Conservation (phyloP, 768 basidiomycete species). For the Kondoa malvinella region DNA sequence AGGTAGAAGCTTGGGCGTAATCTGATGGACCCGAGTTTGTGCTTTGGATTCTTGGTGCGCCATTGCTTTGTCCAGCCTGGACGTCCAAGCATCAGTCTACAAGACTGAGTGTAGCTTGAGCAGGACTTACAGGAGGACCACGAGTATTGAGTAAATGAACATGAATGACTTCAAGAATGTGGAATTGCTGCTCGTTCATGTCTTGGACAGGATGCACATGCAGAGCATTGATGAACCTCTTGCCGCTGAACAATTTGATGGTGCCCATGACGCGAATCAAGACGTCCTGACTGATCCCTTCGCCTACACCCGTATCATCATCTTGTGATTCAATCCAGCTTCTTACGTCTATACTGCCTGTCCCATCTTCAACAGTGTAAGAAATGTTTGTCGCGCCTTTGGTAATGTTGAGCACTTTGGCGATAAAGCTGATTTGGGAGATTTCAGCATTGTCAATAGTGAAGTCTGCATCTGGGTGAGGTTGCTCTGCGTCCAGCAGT, state of each 20-base stretch:
- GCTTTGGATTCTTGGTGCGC: background rate
- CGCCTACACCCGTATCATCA: conserved; percentile 35
- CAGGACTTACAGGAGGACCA: conserved; percentile 35
- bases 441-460: conserved; percentile 60
- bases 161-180: conserved; percentile 56
- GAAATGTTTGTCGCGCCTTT: conserved; percentile 62
- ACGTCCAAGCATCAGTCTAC: background rate
- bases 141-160: conserved; percentile 50
- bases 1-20: conserved; percentile 33
- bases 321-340: conserved; percentile 59
- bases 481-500: conserved; percentile 55
- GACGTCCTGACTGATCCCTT: conserved; percentile 41
- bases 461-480: conserved; percentile 79
- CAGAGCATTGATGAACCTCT: conserved; percentile 62
- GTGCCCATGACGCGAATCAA: conserved; percentile 67
- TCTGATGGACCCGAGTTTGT: conserved; percentile 8
- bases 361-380: conserved; percentile 66
- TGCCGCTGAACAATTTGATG: conserved; percentile 64
- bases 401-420: conserved; percentile 50
- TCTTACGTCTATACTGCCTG: conserved; percentile 33
- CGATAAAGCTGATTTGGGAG: conserved; percentile 65
- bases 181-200: conserved; percentile 62
- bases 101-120: background rate
- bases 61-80: background rate
- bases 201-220: conserved; percentile 55